A percentile compares a stretch with the other conserved stretches of the same genome.
Conservation (phyloP, 257 asterid genomes). For the Capsicum rhomboideum region DNA sequence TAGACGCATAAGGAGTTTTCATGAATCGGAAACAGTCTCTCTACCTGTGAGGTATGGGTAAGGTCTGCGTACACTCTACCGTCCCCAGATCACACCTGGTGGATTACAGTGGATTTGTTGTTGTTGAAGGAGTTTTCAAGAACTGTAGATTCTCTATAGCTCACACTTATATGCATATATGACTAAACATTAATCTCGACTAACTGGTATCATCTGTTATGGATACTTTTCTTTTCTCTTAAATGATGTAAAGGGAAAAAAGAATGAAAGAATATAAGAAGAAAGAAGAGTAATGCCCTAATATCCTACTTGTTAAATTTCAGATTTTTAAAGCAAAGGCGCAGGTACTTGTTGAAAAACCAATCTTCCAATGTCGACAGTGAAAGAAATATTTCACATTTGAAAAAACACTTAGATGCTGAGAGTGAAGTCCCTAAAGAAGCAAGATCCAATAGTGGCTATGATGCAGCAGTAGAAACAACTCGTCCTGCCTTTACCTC, state of each 20-base stretch:
- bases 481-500: neutral
- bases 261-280: neutral
- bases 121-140: neutral
- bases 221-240: neutral
- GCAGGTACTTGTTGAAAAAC: conserved; percentile 4
- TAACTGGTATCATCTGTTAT: neutral
- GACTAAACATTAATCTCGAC: neutral
- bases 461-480: neutral
- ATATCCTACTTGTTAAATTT: conserved; percentile 1
- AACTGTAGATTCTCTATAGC: neutral
- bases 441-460: neutral
- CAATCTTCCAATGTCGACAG: conserved; percentile 6
- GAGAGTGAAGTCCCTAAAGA: neutral
- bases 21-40: too few relatives aligned
- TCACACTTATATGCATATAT: neutral
- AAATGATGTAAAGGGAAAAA: neutral
- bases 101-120: too few relatives aligned
- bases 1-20: neutral
- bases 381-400: neutral
- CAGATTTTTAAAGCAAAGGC: conserved; percentile 45
- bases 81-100: too few relatives aligned
- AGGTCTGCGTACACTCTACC: too few relatives aligned
- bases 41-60: too few relatives aligned
- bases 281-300: neutral
- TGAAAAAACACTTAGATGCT: neutral